These are phyloP conservation scores for Trichomonas gallinae DNA, from an alignment of 208 protist species.

Conservation along the genomic window DNA sequence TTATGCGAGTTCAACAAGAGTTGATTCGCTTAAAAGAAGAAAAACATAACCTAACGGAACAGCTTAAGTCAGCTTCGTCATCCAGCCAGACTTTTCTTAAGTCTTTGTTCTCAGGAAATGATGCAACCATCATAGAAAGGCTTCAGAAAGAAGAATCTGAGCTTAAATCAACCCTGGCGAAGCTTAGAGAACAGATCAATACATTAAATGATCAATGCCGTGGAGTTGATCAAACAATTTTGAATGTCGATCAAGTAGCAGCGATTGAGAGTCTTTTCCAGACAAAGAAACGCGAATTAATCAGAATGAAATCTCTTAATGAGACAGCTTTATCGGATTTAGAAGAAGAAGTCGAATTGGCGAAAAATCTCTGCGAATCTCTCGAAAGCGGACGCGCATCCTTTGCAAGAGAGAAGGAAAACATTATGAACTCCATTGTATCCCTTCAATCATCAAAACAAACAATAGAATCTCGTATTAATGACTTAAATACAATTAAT, in stretches of 20 bases:
- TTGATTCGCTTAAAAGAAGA: neutral
- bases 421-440: neutral
- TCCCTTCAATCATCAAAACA: neutral
- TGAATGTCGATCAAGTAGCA: neutral
- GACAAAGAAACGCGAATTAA: slow-evolving; percentile 11
- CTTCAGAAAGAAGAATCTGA: slow-evolving; percentile 1
- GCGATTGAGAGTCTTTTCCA: neutral
- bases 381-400: neutral
- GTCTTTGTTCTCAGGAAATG: neutral
- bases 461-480: neutral
- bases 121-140: neutral
- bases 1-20: neutral
- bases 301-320: neutral
- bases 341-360: neutral
- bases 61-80: neutral
- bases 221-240: neutral
- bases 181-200: neutral
- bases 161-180: neutral
- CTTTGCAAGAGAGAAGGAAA: neutral
- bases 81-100: neutral
- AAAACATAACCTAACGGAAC: neutral
- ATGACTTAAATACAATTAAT: neutral
- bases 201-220: neutral
- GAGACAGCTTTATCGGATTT: neutral
- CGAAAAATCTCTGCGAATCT: neutral